Base-by-base conservation (phyloP, 148 eudicot species). In the Pouteria glomerata region DNA sequence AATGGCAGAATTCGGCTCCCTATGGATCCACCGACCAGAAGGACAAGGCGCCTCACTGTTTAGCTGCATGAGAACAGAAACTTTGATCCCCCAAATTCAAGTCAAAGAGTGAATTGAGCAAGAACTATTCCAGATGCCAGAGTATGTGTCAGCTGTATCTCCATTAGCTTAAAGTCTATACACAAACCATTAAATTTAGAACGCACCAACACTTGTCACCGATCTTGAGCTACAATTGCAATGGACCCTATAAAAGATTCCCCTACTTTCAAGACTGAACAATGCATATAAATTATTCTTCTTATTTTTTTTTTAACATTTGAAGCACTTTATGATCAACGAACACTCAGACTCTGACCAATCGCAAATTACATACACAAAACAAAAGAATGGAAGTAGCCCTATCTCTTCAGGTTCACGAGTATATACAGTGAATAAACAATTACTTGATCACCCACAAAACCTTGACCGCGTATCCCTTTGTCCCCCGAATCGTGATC, bases 11-110 rank as follows among this genome's bases (percentile, higher is more conserved):
- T 44, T 48, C 8, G 70, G 70, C 57, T 81, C 85, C 60, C n/a
- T n/a, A n/a, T 71, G 75, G 35, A 77, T 52, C 84, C 86, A 75
- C 61, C 76, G 74, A 71, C 83, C 82, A 61, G 76, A 57, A 58
- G 74, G 82, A 57, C 72, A 62, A 52, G 72, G 69, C 63, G 55
- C 70, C 70, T 83, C 82, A 55, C 85, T 82, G 52, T 74, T 74
- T 63, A 64, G 75, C 73, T 69, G 80, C 82, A 78, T 82, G 6
- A 26, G 33, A 73, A 57, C 63, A 60, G 57, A 30, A 10, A 39
- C 63, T 66, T 60, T 33, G 42, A 10, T 21, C 58, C 18, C 66
- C 56, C 57, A 18, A 55, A 44, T 63, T 29, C 35, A 35, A 52
- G 53, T 15, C 73, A 62, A 80, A 62, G 37, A 14, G 29, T 33